Evolutionary conservation across 768 basidiomycete genomes (phyloP).

Genomic region (Trametes meyenii): DNA sequence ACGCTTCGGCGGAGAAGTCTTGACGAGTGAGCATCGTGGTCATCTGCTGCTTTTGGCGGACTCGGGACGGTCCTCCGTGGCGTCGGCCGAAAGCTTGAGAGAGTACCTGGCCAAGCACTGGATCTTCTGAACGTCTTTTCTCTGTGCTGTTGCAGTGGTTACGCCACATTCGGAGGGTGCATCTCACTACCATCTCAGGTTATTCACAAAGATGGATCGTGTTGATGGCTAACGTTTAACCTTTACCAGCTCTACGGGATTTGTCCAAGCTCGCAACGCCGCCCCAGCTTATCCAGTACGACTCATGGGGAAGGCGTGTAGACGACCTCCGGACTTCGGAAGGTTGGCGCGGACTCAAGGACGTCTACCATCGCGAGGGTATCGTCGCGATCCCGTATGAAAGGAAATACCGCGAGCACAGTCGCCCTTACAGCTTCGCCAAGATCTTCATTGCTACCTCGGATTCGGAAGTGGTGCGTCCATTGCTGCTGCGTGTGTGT

Average conservation of each 20-base stretch:
- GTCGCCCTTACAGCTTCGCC: slow-evolving; percentile 65
- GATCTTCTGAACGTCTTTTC: no score
- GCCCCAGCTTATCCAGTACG: slow-evolving; percentile 66
- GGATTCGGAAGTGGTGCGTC: slow-evolving; percentile 63
- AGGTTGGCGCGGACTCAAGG: slow-evolving; percentile 72
- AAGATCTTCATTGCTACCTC: slow-evolving; percentile 65
- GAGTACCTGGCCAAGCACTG: no score
- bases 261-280: slow-evolving; percentile 47
- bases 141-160: no score
- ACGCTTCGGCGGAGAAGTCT: slow-evolving; percentile 57
- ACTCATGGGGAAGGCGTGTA: slow-evolving; percentile 70
- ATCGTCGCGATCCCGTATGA: slow-evolving; percentile 70
- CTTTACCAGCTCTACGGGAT: slow-evolving; percentile 52
- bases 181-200: no score
- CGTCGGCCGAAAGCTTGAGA: no score
- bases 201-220: no score
- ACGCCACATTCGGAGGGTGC: no score
- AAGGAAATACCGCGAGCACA: slow-evolving; percentile 59
- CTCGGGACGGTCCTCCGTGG: no score
- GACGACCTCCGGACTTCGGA: slow-evolving; percentile 72
- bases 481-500: neutral
- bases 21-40: slow-evolving; percentile 44
- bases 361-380: slow-evolving; percentile 62
- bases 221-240: neutral
- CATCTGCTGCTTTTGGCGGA: neutral